phyloP scores from a whole-genome alignment of 1,139 yeast genomes.

The Sugiyamaella grinbergsii region DNA sequence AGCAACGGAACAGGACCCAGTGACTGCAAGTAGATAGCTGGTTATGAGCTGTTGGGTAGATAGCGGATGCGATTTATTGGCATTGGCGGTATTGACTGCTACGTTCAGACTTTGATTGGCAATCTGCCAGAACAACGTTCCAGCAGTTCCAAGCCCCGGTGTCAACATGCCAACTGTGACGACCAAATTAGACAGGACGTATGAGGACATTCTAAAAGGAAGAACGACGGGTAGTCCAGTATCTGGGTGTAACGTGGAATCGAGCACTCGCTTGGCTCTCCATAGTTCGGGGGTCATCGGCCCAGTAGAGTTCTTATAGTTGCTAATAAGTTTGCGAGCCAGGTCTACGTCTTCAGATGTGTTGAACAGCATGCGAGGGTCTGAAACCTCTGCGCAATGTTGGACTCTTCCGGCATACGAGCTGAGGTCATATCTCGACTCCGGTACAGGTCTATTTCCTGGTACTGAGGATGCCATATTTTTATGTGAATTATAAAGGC shows the following conservation, averaged over 20 bases:
- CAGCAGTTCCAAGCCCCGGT: conserved; percentile 85
- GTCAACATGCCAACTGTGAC: conserved; percentile 98
- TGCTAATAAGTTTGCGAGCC: conserved; percentile 68
- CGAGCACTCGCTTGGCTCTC: conserved; percentile 83
- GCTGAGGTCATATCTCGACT: conserved; percentile 71
- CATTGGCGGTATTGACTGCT: conserved; percentile 94
- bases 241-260: conserved; percentile 91
- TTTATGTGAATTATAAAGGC: neutral
- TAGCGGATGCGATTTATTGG: conserved; percentile 91
- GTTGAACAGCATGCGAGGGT: conserved; percentile 84
- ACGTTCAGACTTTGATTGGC: conserved; percentile 96
- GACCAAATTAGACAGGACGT: conserved; percentile 87
- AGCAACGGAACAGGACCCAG: conserved; percentile 95
- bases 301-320: conserved; percentile 68
- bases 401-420: conserved; percentile 92
- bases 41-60: conserved; percentile 72
- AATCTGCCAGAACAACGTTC: conserved; percentile 95
- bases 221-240: conserved; percentile 89
- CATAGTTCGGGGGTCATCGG: conserved; percentile 80
- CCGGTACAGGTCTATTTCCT: conserved; percentile 78
- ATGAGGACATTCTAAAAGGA: conserved; percentile 96
- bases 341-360: conserved; percentile 61
- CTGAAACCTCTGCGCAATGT: conserved; percentile 91
- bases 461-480: conserved; percentile 89
- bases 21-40: conserved; percentile 84